Base-by-base conservation (phyloP, 2,329 filamentous ascomycete species). In the Orbilia blumenaviensis region DNA sequence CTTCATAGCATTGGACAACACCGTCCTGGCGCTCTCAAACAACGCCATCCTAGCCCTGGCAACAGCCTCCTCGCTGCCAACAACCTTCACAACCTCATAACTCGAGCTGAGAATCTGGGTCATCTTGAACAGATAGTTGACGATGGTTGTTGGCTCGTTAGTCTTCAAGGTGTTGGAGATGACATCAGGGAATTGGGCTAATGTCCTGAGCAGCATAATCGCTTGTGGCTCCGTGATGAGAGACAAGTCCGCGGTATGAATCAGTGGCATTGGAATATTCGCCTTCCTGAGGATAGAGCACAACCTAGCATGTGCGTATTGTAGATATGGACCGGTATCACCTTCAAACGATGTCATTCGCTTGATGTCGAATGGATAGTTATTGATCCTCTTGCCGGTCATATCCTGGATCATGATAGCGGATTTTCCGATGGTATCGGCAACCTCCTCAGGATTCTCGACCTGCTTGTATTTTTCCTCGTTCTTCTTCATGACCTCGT, bases 371-470 rank as follows among this genome's bases (percentile, higher is more conserved):
- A 94, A 94, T 69, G 87, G 85, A 83, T 91, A 89, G 81, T 87
- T 86, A 81, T 88, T 88, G 80, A 88, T 86, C 61, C 84, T 89
- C 88, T 97, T 98, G 82, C 94, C 95, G 79, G 89, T 91, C 93
- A 98, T 97, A 82, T 98, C 95, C 84, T 98, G 94, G 18, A 97
- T 93, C 93, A 98, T 98, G 81, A 98, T 94, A 81, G 92, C 91
- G 78, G 91, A 94, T 82, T 98, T 97, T 78, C 94, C 95, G 2
- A 98, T 88, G 9, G 88, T 92, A 84, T 98, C 95, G 77, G 95
- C 93, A 8, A 90, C 91, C 66, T 88, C 87, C 66, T 89, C 89
- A 0, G 94, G 94, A 82, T 98, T 86, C 81, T 90, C 91, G 18
- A 99, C 90, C 83, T 97, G 93, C 68, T 89, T 85, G 84, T 98